phyloP scores from a whole-genome alignment of 2,329 filamentous ascomycete species.

The Ascosphaera apis region DNA sequence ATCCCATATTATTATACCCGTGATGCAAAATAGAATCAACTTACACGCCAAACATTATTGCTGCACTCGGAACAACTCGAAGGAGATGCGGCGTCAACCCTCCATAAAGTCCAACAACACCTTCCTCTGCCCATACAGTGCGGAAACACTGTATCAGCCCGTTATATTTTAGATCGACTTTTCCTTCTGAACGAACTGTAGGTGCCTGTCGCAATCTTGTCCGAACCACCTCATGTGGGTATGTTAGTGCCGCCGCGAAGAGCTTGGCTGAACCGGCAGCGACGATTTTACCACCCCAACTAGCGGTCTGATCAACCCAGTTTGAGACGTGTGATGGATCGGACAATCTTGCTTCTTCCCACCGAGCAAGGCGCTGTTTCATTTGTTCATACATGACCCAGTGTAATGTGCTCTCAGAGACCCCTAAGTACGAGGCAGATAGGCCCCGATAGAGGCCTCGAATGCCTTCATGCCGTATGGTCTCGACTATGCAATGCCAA shows the following conservation, averaged over 20 bases:
- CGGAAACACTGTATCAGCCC: slow-evolving; percentile 75
- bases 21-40: slow-evolving; percentile 7
- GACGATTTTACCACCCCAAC: slow-evolving; percentile 56
- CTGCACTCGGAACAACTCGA: slow-evolving; percentile 72
- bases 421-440: slow-evolving; percentile 75
- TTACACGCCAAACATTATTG: slow-evolving; percentile 90
- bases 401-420: slow-evolving; percentile 73
- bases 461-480: slow-evolving; percentile 57
- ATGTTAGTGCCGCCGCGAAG: slow-evolving; percentile 60
- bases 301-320: slow-evolving; percentile 49
- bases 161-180: slow-evolving; percentile 58
- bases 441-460: slow-evolving; percentile 71
- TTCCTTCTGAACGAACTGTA: slow-evolving; percentile 45
- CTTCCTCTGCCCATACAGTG: slow-evolving; percentile 71
- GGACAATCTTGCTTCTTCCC: slow-evolving; percentile 34
- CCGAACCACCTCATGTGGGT: slow-evolving; percentile 73
- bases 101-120: slow-evolving; percentile 65
- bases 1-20: slow-evolving; percentile 15
- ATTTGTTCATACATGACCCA: slow-evolving; percentile 90
- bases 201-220: slow-evolving; percentile 72
- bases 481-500: slow-evolving; percentile 66
- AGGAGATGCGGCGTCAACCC: slow-evolving; percentile 80
- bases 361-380: slow-evolving; percentile 46
- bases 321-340: slow-evolving; percentile 39
- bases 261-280: slow-evolving; percentile 60